Conservation (phyloP, 2,329 filamentous ascomycete genomes). For the Pyrenochaeta sp. region DNA sequence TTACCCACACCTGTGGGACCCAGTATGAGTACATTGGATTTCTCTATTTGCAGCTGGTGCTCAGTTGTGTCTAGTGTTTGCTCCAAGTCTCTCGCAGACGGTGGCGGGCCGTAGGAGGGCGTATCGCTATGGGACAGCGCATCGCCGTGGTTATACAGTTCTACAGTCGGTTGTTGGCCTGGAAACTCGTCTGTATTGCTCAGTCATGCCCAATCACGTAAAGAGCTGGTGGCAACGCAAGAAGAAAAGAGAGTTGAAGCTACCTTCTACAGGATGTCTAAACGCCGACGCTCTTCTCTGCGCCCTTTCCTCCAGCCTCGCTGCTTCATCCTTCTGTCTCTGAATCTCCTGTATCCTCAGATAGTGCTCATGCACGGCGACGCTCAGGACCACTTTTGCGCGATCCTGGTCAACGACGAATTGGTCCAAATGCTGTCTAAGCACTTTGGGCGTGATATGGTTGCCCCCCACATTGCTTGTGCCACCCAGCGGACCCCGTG, state of each 20-base stretch:
- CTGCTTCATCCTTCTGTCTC: slow-evolving; percentile 79
- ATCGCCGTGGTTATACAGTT: slow-evolving; percentile 30
- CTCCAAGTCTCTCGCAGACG: slow-evolving; percentile 42
- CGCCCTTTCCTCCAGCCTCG: slow-evolving; percentile 75
- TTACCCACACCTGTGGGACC: slow-evolving; percentile 96
- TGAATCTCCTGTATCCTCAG: slow-evolving; percentile 81
- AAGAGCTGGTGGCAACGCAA: slow-evolving; percentile 13
- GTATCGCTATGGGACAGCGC: slow-evolving; percentile 21
- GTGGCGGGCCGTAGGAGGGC: slow-evolving; percentile 29
- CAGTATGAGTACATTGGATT: slow-evolving; percentile 90
- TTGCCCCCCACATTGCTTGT: slow-evolving; percentile 66
- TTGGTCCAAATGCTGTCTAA: slow-evolving; percentile 92
- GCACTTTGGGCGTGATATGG: slow-evolving; percentile 67
- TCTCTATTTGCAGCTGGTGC: slow-evolving; percentile 79
- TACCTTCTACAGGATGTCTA: slow-evolving; percentile 80
- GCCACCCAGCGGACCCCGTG: slow-evolving; percentile 68
- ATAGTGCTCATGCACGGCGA: slow-evolving; percentile 96
- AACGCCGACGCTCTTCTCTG: slow-evolving; percentile 74
- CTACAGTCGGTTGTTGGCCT: slow-evolving; percentile 65
- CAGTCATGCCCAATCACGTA: slow-evolving; percentile 27
- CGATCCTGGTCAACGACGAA: slow-evolving; percentile 96
- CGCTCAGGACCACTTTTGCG: slow-evolving; percentile 91
- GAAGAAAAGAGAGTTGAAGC: slow-evolving; percentile 22
- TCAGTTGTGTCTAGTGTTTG: slow-evolving; percentile 61
- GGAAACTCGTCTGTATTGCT: slow-evolving; percentile 66